Conservation (phyloP, 345 rosid genomes). For the Cardamine chenopodiifolia region DNA sequence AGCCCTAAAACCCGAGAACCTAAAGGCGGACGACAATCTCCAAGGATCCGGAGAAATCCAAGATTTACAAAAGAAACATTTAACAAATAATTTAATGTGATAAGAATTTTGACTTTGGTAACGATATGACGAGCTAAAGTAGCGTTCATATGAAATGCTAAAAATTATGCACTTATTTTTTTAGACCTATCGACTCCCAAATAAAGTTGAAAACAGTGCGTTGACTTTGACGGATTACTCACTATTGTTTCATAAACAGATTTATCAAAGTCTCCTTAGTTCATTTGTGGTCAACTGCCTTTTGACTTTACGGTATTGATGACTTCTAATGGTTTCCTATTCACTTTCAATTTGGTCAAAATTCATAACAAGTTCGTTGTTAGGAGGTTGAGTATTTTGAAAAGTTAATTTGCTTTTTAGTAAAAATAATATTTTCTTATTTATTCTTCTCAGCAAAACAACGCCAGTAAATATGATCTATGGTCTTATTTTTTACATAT, state of each 20-base stretch:
- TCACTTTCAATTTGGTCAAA: too few relatives aligned
- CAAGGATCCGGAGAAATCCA: slow-evolving; percentile 11
- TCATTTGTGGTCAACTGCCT: slow-evolving; percentile 26
- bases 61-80: slow-evolving; percentile 19
- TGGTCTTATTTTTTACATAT: neutral
- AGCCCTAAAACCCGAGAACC: neutral
- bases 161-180: neutral
- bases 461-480: neutral
- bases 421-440: neutral
- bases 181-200: slow-evolving; percentile 25
- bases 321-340: slow-evolving; percentile 20
- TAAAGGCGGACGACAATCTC: neutral
- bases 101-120: slow-evolving; percentile 31
- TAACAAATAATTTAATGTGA: slow-evolving; percentile 8
- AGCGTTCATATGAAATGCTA: slow-evolving; percentile 6
- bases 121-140: slow-evolving; percentile 10
- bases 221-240: slow-evolving; percentile 28
- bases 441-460: neutral
- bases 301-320: slow-evolving; percentile 18
- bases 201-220: slow-evolving; percentile 34
- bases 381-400: too few relatives aligned
- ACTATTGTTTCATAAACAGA: slow-evolving; percentile 9
- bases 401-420: neutral
- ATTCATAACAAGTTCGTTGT: too few relatives aligned
- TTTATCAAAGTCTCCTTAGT: slow-evolving; percentile 17